Evolutionary conservation across 2,329 filamentous ascomycete genomes (phyloP).

Genomic region (Microcyclospora pomicola): DNA sequence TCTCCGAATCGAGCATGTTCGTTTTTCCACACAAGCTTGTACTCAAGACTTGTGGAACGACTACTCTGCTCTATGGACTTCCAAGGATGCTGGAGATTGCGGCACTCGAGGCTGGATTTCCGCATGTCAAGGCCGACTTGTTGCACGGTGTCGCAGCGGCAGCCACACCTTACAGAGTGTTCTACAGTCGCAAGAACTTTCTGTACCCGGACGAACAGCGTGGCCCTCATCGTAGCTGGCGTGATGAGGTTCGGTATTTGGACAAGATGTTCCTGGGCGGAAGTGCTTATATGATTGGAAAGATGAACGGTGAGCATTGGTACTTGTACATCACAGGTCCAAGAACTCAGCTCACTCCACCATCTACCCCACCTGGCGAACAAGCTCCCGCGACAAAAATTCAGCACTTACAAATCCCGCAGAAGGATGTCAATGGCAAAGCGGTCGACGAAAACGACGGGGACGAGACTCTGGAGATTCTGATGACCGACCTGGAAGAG

Average conservation of each 20-base stretch:
- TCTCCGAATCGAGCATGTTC: constrained; percentile 99
- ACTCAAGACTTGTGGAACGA: constrained; percentile 95
- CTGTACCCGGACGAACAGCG: constrained; percentile 88
- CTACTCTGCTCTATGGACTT: constrained; percentile 77
- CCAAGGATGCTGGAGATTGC: constrained; percentile 88
- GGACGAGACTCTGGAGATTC: constrained; percentile 62
- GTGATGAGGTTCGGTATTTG: constrained; percentile 82
- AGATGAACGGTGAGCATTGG: constrained; percentile 99
- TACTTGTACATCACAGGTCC: constrained; percentile 94
- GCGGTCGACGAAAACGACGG: constrained; percentile 22
- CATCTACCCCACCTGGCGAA: constrained; percentile 51
- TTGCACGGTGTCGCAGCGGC: constrained; percentile 56
- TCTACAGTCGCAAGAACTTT: constrained; percentile 98
- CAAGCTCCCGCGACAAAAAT: constrained; percentile 43
- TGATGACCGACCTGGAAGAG: constrained; percentile 56
- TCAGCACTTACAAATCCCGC: constrained; percentile 44
- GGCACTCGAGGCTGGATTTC: constrained; percentile 75
- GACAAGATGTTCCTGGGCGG: constrained; percentile 85
- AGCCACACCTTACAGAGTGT: constrained; percentile 85
- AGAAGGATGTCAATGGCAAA: constrained; percentile 31
- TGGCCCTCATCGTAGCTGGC: constrained; percentile 93
- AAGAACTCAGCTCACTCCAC: constrained; percentile 64
- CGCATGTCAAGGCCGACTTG: constrained; percentile 56
- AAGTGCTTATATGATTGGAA: constrained; percentile 98
- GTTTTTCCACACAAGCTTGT: constrained; percentile 99